phyloP scores from a whole-genome alignment of 345 rosid genomes.

The Rhizophora mangle region DNA sequence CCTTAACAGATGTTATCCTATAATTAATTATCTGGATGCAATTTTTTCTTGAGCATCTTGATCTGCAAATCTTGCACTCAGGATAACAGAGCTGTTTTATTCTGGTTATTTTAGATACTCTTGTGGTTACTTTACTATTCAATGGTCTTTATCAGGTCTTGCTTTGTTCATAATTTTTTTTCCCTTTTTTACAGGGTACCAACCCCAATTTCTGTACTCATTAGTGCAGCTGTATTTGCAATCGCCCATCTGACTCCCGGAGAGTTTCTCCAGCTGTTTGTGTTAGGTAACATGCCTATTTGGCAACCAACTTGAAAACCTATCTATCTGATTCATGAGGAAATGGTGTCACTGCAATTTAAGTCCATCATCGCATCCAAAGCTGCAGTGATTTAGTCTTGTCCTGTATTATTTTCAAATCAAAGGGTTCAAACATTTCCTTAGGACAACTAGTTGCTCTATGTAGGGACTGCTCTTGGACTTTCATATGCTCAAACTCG shows the following conservation, averaged over 20 bases:
- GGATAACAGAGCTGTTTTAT: too few species aligned
- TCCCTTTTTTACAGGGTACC: conserved; percentile 59
- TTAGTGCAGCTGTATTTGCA: conserved; percentile 92
- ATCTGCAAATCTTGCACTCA: too few species aligned
- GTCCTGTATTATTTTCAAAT: not conserved
- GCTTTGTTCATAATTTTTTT: not conserved
- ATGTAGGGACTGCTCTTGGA: conserved; percentile 66
- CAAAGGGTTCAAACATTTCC: not conserved
- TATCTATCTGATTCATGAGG: not conserved
- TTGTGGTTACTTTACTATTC: too few species aligned
- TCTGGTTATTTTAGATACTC: too few species aligned
- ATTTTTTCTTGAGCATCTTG: too few species aligned
- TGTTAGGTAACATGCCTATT: conserved; percentile 48
- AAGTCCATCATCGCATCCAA: conserved; percentile 3
- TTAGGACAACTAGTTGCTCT: not conserved
- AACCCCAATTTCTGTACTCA: conserved; percentile 67
- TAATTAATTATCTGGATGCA: too few species aligned
- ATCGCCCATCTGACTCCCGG: conserved; percentile 89
- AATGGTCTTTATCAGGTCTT: not conserved
- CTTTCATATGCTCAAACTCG: conserved; percentile 87
- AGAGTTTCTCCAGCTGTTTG: conserved; percentile 85
- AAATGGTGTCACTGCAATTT: not conserved
- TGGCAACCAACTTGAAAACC: not conserved
- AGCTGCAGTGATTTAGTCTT: not conserved
- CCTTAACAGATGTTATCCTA: too few species aligned